phyloP scores from a whole-genome alignment of 129 eudicot genomes.

The Erigeron canadensis region DNA sequence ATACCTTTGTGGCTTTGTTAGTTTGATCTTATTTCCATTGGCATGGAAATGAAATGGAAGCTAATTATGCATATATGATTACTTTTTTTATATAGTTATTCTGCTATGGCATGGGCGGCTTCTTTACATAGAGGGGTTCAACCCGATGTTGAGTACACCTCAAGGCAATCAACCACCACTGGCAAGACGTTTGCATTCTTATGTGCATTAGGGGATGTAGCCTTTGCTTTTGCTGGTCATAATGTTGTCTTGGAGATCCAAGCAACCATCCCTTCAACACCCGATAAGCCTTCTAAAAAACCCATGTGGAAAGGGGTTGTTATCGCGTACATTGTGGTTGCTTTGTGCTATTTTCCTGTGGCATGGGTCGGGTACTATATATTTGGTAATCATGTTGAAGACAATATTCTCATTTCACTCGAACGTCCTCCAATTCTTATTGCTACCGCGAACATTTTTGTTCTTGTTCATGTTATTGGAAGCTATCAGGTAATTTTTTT shows the following conservation, averaged over 20 bases:
- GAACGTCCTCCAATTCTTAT: conserved; percentile 52
- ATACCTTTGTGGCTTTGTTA: too few relatives aligned
- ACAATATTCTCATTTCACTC: conserved; percentile 45
- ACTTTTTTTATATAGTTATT: not conserved
- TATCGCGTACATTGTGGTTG: conserved; percentile 46
- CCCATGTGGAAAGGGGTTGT: conserved; percentile 59
- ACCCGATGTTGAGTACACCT: not conserved
- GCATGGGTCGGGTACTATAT: conserved; percentile 44
- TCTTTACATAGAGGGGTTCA: not conserved
- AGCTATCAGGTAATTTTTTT: conserved; percentile 48
- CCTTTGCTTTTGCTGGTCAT: conserved; percentile 62
- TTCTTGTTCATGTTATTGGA: conserved; percentile 46
- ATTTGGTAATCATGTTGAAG: conserved; percentile 45
- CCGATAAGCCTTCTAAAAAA: conserved; percentile 48
- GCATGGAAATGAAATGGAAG: too few relatives aligned
- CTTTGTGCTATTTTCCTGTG: conserved; percentile 51
- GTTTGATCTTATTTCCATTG: not conserved
- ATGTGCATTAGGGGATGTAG: conserved; percentile 42
- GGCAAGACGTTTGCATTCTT: not conserved
- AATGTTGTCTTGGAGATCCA: conserved; percentile 69
- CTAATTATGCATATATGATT: not conserved
- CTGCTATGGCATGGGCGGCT: not conserved
- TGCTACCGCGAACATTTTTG: conserved; percentile 55
- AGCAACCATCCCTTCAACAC: conserved; percentile 60
- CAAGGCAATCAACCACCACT: not conserved